These are phyloP conservation scores for Huntiella savannae DNA, from an alignment of 2,329 filamentous ascomycete genomes.

Conservation along the genomic window DNA sequence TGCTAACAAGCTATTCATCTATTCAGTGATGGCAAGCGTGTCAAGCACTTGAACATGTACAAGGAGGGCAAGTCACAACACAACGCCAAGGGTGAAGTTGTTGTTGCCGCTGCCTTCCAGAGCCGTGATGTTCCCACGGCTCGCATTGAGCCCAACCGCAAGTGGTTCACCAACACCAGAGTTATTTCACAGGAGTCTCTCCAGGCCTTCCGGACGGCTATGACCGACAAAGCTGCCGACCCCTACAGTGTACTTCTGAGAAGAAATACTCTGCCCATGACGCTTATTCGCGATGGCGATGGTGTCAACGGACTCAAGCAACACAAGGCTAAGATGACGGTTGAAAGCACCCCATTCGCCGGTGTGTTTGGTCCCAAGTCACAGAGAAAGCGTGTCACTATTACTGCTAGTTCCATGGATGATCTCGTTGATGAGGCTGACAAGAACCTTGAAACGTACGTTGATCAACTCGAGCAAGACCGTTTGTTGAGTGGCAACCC, in stretches of 20 bases:
- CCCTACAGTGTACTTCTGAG: constrained; percentile 92
- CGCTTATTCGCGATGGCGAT: constrained; percentile 61
- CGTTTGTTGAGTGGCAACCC: constrained; percentile 55
- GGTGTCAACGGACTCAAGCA: constrained; percentile 68
- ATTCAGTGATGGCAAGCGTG: constrained; percentile 53
- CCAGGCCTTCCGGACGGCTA: constrained; percentile 71
- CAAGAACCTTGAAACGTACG: constrained; percentile 64
- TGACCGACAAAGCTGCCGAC: constrained; percentile 75
- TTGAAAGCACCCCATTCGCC: constrained; percentile 69
- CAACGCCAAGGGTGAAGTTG: constrained; percentile 69
- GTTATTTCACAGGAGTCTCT: constrained; percentile 76
- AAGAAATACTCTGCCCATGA: constrained; percentile 94
- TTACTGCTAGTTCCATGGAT: constrained; percentile 61
- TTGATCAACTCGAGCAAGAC: constrained; percentile 62
- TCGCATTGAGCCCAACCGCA: constrained; percentile 84
- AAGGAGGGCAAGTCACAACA: constrained; percentile 71
- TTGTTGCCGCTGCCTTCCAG: constrained; percentile 68
- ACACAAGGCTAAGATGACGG: constrained; percentile 82
- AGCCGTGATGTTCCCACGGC: constrained; percentile 64
- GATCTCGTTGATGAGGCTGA: constrained; percentile 66
- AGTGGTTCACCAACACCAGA: constrained; percentile 94
- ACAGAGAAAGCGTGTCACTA: constrained; percentile 79
- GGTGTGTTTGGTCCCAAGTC: constrained; percentile 88
- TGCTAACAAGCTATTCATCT: constrained; percentile 9
- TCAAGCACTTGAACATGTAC: constrained; percentile 75